A percentile compares a stretch with the other conserved stretches of the same genome.
These are phyloP conservation scores for Kwoniella bestiolae DNA, from an alignment of 768 basidiomycete genomes.

Conservation along the genomic window DNA sequence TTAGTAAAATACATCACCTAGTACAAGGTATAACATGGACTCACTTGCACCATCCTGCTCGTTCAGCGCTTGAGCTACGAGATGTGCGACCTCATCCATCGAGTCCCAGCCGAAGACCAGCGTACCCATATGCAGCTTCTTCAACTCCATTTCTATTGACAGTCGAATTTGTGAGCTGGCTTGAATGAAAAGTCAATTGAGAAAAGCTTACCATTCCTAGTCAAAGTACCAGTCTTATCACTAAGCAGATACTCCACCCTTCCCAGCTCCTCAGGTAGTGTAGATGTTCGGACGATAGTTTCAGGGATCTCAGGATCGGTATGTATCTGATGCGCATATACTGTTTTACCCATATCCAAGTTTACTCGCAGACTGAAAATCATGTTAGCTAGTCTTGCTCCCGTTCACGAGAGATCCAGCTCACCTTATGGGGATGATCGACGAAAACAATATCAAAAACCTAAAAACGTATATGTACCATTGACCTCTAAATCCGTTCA, in stretches of 20 bases:
- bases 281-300: conserved; percentile 96
- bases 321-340: conserved; percentile 95
- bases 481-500: conserved; percentile 92
- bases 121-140: conserved; percentile 97
- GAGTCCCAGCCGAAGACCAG: conserved; percentile 95
- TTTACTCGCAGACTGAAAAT: conserved; percentile 89
- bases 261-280: conserved; percentile 93
- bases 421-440: conserved; percentile 97
- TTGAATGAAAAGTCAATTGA: background rate
- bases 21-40: background rate
- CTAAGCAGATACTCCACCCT: conserved; percentile 93
- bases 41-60: conserved; percentile 40
- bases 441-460: conserved; percentile 96
- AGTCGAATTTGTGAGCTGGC: background rate
- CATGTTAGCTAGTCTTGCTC: background rate
- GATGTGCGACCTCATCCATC: conserved; percentile 98
- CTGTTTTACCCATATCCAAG: conserved; percentile 98
- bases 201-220: conserved; percentile 78
- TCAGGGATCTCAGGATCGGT: conserved; percentile 87
- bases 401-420: conserved; percentile 40
- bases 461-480: conserved; percentile 98
- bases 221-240: conserved; percentile 97
- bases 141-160: conserved; percentile 99
- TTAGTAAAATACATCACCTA: background rate
- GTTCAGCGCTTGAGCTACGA: conserved; percentile 83